Evolutionary conservation across 805 yeast genomes (phyloP), one percentile per base, ranked within the genome.

Genomic region (Ogataea nonfermentans): DNA sequence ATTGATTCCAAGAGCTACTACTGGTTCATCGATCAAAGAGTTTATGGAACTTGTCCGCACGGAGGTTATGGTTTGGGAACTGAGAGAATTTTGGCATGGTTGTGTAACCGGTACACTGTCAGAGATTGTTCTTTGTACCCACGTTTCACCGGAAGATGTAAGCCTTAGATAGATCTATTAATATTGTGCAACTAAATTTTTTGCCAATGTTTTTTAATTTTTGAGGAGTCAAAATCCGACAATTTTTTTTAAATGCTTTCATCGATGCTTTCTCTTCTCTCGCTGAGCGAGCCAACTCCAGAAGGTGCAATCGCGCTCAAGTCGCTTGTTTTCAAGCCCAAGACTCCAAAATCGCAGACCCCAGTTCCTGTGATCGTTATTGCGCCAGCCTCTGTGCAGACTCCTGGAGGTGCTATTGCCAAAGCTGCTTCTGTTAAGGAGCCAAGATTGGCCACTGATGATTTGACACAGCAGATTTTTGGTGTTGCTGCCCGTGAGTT

Each of bases 41-140:
- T 84, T 68, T 93, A 93, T 69, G 99, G 99, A 65, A 84, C 97
- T 9, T 85, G 87, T 68, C 97, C 97, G 28, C 99, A 93, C 62
- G 99, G 99, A 66, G 99, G 99, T 53, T 93, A 93, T 70, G 99
- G 99, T 59, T 69, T 93, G 51, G 99, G 99, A 52, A 88, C 96
- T 24, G 99, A 93, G 72, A 84, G 99, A 70, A 87, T 93, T 59
- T 75, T 93, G 54, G 99, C 99, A 27, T 93, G 99, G 99, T 76
- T 93, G 62, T 89, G 96, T 72, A 83, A 90, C 78, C 78, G 99
- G 68, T 93, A 79, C 74, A 95, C 99, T 24, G 99, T 93, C 47
- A 85, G 99, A 71, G 99, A 93, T 66, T 93, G 99, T 67, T 84
- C 96, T 22, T 74, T 95, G 67, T 93, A 91, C 67, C 99, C 99